A percentile compares a stretch with the other conserved stretches of the same genome.
phyloP scores from a whole-genome alignment of 2,329 filamentous ascomycete species.

The Venturia asperata region DNA sequence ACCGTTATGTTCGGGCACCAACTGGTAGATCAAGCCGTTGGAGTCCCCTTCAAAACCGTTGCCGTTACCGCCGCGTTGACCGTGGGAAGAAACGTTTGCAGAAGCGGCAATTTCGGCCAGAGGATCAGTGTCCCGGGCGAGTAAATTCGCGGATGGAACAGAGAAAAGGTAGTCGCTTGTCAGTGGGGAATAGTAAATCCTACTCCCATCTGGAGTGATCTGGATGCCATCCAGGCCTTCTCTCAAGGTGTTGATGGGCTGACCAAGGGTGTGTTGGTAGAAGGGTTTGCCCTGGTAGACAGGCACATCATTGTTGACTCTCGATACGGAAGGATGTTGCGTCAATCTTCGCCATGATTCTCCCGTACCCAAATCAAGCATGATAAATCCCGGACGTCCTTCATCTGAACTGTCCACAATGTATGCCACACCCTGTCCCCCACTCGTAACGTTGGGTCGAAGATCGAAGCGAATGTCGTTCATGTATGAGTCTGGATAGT shows the following conservation, averaged over 20 bases:
- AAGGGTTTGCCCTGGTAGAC: constrained; percentile 44
- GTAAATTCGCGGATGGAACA: constrained; percentile 39
- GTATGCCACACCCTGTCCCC: constrained; percentile 36
- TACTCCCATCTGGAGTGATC: constrained; percentile 42
- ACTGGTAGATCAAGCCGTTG: constrained; percentile 44
- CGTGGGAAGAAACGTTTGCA: constrained; percentile 36
- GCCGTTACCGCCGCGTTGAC: constrained; percentile 43
- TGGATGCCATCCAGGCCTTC: constrained; percentile 48
- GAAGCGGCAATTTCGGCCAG: constrained; percentile 43
- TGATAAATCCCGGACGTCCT: constrained; percentile 44
- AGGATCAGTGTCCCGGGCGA: constrained; percentile 31
- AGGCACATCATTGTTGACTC: constrained; percentile 40
- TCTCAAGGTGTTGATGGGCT: constrained; percentile 34
- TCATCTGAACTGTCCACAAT: constrained; percentile 46
- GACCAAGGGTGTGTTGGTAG: constrained; percentile 36
- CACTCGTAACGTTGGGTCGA: constrained; percentile 32
- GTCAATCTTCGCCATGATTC: constrained; percentile 46
- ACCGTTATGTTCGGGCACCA: constrained; percentile 45
- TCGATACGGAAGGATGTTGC: constrained; percentile 35
- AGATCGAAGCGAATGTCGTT: constrained; percentile 51
- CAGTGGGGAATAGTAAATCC: constrained; percentile 42
- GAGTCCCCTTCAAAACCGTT: constrained; percentile 48
- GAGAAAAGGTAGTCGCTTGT: constrained; percentile 40
- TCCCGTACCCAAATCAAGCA: constrained; percentile 44
- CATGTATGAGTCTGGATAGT: constrained; percentile 44